Evolutionary conservation across 1,139 yeast species (phyloP), one percentile per base, ranked within the genome.

Genomic region (Candida pseudoviswanathii): DNA sequence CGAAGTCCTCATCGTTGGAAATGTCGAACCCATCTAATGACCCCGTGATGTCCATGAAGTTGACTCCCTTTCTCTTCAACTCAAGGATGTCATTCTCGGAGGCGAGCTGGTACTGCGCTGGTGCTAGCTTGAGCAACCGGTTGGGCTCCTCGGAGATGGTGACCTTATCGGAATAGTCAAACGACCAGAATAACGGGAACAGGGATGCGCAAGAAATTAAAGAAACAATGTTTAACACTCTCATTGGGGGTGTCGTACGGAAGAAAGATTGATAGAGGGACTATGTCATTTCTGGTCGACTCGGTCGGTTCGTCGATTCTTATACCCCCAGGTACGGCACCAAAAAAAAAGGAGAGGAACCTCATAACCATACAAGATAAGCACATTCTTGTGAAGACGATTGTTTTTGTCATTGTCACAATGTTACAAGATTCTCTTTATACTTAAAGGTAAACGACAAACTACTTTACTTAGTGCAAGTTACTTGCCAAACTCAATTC

Each of bases 1-100:
- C 49, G 5, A 74, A 73, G 24, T 61, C 60, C 1, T 58, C 58
- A 11, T 64, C 55, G 5, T 78, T 75, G 2, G 68, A 67, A 9
- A 69, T 64, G 22, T 69, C 62, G 32, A 76, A 67, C 47, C 22
- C 30, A 25, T n/a, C 21, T 25, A 74, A 52, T 37, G 66, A 66
- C 37, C 74, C 73, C 6, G 96, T 87, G 38, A 89, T 77, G 67
- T 90, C 96, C 56, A 89, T 80, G 64, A 88, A 89, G 37, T 74
- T 77, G 36, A 76, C 66, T 43, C 86, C 84, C 27, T 74, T 65
- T 48, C 85, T 73, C 60, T 75, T 80, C 52, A 86, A 71, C 8
- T 66, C 63, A 49, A 82, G 64, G 63, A 87, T 85, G 44, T 84
- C 85, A 5, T 65, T 62, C 59, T 87, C 95, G 16, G 75, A 65